Evolutionary conservation across 169 alveolate species (phyloP), one percentile per base, ranked within the genome.

Genomic region (Cryptosporidium sp.): DNA sequence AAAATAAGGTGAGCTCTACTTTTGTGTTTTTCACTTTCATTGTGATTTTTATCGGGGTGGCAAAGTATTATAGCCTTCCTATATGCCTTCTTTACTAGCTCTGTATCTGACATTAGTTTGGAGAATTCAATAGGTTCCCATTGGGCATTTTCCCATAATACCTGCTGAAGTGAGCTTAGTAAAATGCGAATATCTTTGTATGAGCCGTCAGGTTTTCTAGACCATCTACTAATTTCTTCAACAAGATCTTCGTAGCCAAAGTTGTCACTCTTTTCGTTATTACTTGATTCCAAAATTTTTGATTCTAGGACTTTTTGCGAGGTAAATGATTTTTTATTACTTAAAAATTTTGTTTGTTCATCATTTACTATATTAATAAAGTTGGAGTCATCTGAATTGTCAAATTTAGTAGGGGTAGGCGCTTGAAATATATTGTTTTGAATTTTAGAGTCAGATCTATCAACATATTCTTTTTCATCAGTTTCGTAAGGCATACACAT

Each of bases 91-190:
- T 96, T 96, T 23, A 95, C 95, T n/a, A 85, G 73, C 18, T 75
- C 85, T 37, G 93, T 67, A 35, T 95, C 95, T 68, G 94, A 42
- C 71, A 91, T 86, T 67, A 95, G 87, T 51, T 93, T 84, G 4
- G 96, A 89, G 92, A 96, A 92, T 33, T 95, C 94, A 48, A 96
- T 94, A 42, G 94, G 92, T 53, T 92, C 92, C 97, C 98, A 96
- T 21, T 91, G 93, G 0, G 94, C 94, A 35, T 85, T 93, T 37
- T 85, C 69, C 98, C 98, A 96, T 48, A 96, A 80, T 42, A 96
- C 95, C 39, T 93, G 93, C 65, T 92, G 92, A 33, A 96, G 84
- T 1, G 98, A 95, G 42, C 95, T 94, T 61, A 96, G 73, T 42
- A 96, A 91, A 48, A 95, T 94, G 61, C 97, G 91, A 31, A 96